phyloP scores from a whole-genome alignment of 176 grass and related monocot genomes.

The Avena insularis region DNA sequence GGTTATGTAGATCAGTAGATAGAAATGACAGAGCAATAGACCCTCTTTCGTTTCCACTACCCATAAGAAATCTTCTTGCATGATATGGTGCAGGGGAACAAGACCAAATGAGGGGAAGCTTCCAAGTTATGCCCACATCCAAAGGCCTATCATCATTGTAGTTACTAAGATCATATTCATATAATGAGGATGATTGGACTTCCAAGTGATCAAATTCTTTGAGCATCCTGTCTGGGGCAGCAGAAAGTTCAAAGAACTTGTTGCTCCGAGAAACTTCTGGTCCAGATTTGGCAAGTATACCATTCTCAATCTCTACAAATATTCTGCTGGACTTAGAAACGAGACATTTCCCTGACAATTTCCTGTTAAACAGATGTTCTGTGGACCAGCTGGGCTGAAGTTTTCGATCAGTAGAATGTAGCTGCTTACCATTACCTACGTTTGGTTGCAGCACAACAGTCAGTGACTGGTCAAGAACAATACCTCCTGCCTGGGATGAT shows the following conservation, averaged over 20 bases:
- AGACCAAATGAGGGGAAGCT: constrained; percentile 68
- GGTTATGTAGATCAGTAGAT: constrained; percentile 54
- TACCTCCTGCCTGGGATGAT: constrained; percentile 59
- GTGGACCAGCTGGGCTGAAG: constrained; percentile 86
- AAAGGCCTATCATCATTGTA: constrained; percentile 68
- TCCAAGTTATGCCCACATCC: constrained; percentile 89
- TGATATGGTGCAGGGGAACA: constrained; percentile 69
- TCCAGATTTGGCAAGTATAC: constrained; percentile 52
- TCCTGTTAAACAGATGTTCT: constrained; percentile 79
- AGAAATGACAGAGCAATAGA: constrained; percentile 93
- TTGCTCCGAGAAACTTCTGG: constrained; percentile 55
- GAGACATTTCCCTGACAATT: constrained; percentile 69
- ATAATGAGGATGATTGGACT: constrained; percentile 56
- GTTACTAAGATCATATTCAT: constrained; percentile 74
- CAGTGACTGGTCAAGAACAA: constrained; percentile 83
- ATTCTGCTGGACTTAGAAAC: constrained; percentile 82
- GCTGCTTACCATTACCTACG: constrained; percentile 28
- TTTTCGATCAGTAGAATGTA: constrained; percentile 49
- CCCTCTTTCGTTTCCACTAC: constrained; percentile 96
- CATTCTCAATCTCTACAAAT: constrained; percentile 78
- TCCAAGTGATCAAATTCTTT: constrained; percentile 54
- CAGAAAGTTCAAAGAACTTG: constrained; percentile 62
- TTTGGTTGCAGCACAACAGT: constrained; percentile 79
- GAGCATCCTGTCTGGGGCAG: constrained; percentile 62
- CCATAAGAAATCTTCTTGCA: constrained; percentile 94